phyloP scores from a whole-genome alignment of 441 rosid species.

The Biscutella laevigata region DNA sequence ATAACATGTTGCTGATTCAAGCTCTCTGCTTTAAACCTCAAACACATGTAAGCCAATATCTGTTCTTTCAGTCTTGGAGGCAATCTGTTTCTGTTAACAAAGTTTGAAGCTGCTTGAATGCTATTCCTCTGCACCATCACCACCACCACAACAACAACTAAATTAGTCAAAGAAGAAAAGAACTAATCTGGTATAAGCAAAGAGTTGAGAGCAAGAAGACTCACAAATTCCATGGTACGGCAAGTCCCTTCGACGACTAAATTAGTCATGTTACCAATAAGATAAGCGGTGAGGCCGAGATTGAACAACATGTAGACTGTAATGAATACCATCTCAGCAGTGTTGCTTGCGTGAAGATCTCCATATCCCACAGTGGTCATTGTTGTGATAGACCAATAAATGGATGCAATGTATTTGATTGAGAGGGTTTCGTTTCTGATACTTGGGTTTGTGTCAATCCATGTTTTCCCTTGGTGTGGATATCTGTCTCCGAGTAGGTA shows the following conservation, averaged over 20 bases:
- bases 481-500: slow-evolving; percentile 56
- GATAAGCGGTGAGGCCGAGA: slow-evolving; percentile 60
- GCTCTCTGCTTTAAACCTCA: slow-evolving; percentile 63
- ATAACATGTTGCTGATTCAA: slow-evolving; percentile 56
- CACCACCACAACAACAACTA: slow-evolving; percentile 5
- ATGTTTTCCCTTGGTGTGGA: slow-evolving; percentile 49
- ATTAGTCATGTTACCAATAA: slow-evolving; percentile 73
- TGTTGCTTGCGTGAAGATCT: slow-evolving; percentile 64
- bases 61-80: slow-evolving; percentile 45
- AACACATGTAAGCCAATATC: slow-evolving; percentile 63
- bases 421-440: slow-evolving; percentile 49
- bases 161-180: background rate
- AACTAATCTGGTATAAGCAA: background rate
- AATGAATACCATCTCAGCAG: slow-evolving; percentile 49
- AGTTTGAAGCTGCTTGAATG: slow-evolving; percentile 52
- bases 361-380: slow-evolving; percentile 80
- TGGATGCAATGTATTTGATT: slow-evolving; percentile 46
- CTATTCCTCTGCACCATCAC: slow-evolving; percentile 75
- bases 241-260: slow-evolving; percentile 68
- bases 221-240: slow-evolving; percentile 72
- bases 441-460: slow-evolving; percentile 51
- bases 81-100: slow-evolving; percentile 44
- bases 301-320: slow-evolving; percentile 62
- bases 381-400: slow-evolving; percentile 74
- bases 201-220: slow-evolving; percentile 17